Evolutionary conservation across 2,329 filamentous ascomycete genomes (phyloP), one percentile per base, ranked within the genome.

Genomic region (Alternaria gansuensis): DNA sequence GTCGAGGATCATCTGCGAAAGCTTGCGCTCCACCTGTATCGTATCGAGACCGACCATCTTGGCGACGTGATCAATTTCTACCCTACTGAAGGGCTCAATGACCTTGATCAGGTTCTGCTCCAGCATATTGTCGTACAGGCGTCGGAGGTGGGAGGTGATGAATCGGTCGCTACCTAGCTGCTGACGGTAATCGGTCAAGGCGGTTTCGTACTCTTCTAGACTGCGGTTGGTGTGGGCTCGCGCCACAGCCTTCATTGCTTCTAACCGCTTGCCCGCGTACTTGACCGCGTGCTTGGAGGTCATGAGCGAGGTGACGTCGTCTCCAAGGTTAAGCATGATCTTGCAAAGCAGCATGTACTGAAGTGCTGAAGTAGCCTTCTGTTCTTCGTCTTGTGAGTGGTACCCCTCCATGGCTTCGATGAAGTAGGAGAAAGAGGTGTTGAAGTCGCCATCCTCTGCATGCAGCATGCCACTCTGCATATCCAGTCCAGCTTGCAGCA

Each of bases 271-370:
- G 71, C 94, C 93, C 31, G 93, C 93, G 77, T 99, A 98, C 81
- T 96, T 95, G 75, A 96, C 88, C 37, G 96, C 95, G 79, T 97
- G 93, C 85, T 99, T 99, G 54, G 92, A 96, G 29, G 90, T 88
- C 88, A 99, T 92, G 68, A 99, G 87, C 75, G 90, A 88, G 81
- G 94, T 96, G 78, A 99, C 94, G 78, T 99, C 96, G 82, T 98
- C 93, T 67, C 88, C 92, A 39, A 96, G 85, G 81, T 99, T 99
- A 70, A 99, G 86, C 96, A 99, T 99, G 79, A 99, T 95, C 84
- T 99, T 99, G 88, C 95, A 98, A 34, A 99, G 88, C 54, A 99
- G 87, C 95, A 99, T 99, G 84, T 99, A 99, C 83, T 99, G 95
- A 66, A 99, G 84, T 10, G 95, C 93, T 11, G 94, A 92, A n/a